phyloP scores from a whole-genome alignment of 2,329 filamentous ascomycete species.

The Colletotrichum simmondsii region DNA sequence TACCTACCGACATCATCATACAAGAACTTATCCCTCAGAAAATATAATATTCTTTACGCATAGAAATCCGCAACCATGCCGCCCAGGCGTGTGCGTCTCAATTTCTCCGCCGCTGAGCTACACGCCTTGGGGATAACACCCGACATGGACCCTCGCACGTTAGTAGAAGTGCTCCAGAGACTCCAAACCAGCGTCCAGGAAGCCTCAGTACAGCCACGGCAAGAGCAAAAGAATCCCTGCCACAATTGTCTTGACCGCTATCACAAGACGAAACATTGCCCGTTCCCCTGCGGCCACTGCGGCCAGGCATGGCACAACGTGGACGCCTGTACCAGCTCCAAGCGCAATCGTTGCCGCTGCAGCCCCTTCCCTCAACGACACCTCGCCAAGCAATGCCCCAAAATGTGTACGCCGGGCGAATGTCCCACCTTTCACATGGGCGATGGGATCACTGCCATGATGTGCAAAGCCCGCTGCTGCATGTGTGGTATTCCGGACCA shows the following conservation, averaged over 20 bases:
- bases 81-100: background rate
- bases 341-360: constrained; percentile 51
- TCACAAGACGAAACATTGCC: constrained; percentile 42
- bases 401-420: constrained; percentile 44
- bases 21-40: background rate
- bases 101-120: background rate
- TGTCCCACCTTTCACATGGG: constrained; percentile 40
- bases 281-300: constrained; percentile 47
- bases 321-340: constrained; percentile 42
- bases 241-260: constrained; percentile 42
- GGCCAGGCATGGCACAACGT: constrained; percentile 42
- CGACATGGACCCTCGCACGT: background rate
- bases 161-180: background rate
- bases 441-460: constrained; percentile 48
- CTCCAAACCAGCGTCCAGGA: no score
- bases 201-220: no score
- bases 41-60: background rate
- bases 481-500: constrained; percentile 54
- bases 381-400: constrained; percentile 42
- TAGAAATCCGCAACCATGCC: background rate
- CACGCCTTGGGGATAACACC: background rate
- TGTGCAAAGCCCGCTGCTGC: constrained; percentile 49
- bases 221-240: background rate
- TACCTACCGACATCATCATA: background rate
- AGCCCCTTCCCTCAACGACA: constrained; percentile 50